Conservation (phyloP, 768 basidiomycete genomes). For the Hydnomerulius pinastri region DNA sequence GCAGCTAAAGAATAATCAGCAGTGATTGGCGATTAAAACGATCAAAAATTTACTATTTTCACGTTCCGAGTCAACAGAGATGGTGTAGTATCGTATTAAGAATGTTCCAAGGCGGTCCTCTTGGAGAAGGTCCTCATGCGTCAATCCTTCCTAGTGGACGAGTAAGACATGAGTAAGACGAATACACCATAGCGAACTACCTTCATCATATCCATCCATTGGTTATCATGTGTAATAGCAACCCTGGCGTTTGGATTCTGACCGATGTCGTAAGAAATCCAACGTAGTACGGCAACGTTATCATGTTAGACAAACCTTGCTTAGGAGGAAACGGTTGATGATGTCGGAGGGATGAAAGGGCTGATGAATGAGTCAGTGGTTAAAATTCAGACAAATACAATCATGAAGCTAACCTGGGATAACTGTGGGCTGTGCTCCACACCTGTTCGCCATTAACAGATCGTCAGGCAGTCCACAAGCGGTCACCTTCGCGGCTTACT, state of each 20-base stretch:
- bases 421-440: not conserved
- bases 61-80: not conserved
- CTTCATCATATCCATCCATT: conserved; percentile 11
- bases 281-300: not conserved
- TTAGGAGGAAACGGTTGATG: conserved; percentile 10
- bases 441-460: no score
- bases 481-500: no score
- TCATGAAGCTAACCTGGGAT: conserved; percentile 1
- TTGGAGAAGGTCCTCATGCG: not conserved
- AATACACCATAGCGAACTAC: not conserved
- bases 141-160: not conserved
- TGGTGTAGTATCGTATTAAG: not conserved
- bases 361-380: not conserved
- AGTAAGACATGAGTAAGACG: not conserved
- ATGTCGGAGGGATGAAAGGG: conserved; percentile 5
- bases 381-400: no score
- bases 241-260: conserved; percentile 2
- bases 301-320: conserved; percentile 1
- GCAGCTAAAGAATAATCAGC: not conserved
- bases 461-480: no score
- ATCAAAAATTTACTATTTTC: not conserved
- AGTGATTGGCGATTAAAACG: not conserved
- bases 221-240: conserved; percentile 10
- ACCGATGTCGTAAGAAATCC: not conserved
- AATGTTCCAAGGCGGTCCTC: not conserved